Percentiles rank a stretch among this genome's conserved stretches.
These are phyloP conservation scores for Lactarius vividus DNA, from an alignment of 768 basidiomycete genomes.

Conservation along the genomic window DNA sequence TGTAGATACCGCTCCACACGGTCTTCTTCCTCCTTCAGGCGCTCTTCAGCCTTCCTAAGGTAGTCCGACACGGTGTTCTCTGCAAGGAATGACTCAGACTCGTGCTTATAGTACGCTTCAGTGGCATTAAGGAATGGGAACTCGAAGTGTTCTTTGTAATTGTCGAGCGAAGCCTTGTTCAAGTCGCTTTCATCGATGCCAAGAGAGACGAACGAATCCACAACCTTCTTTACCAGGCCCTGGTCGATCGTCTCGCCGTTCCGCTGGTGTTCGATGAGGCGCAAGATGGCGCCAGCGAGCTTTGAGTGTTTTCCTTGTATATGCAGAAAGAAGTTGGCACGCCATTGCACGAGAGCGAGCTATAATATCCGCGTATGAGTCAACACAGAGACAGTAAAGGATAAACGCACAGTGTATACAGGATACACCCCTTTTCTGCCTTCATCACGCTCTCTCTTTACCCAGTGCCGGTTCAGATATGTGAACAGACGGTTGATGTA, in stretches of 20 bases:
- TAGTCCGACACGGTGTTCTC: conserved; percentile 92
- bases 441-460: conserved; percentile 96
- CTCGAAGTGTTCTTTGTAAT: conserved; percentile 92
- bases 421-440: conserved; percentile 93
- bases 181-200: conserved; percentile 91
- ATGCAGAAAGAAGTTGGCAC: conserved; percentile 81
- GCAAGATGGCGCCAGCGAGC: conserved; percentile 82
- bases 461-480: conserved; percentile 99
- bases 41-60: conserved; percentile 90
- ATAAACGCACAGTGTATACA: conserved; percentile 81
- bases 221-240: conserved; percentile 87
- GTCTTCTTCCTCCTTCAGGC: conserved; percentile 91
- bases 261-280: conserved; percentile 88
- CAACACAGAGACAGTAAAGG: background rate
- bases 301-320: conserved; percentile 82
- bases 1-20: conserved; percentile 93
- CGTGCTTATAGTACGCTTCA: conserved; percentile 86
- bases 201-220: conserved; percentile 93
- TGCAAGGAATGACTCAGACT: conserved; percentile 87
- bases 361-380: conserved; percentile 31
- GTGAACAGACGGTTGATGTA: conserved; percentile 98
- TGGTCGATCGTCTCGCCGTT: conserved; percentile 95
- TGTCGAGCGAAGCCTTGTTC: conserved; percentile 88
- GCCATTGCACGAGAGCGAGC: conserved; percentile 98
- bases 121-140: conserved; percentile 84